A percentile compares a stretch with the other conserved stretches of the same genome.
Conservation (phyloP, 768 basidiomycete genomes). For the Tylopilus subfusipes region DNA sequence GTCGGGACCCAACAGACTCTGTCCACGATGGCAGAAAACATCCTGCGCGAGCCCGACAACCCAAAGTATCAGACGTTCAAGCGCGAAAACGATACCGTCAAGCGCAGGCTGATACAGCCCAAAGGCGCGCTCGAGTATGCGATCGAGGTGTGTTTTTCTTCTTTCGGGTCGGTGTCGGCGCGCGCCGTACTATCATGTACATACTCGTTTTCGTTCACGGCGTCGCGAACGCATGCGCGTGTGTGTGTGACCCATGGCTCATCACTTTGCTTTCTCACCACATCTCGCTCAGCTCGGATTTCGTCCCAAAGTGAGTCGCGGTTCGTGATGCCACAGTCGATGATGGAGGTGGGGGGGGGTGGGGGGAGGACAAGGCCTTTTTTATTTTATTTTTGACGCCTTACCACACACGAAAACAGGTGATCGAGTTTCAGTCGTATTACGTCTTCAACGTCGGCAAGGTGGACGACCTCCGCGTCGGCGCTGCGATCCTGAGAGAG, state of each 20-base stretch:
- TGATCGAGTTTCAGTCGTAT: conserved; percentile 67
- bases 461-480: conserved; percentile 56
- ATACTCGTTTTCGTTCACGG: no score
- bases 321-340: no score
- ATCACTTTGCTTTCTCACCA: background rate
- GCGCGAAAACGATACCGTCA: conserved; percentile 65
- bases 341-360: no score
- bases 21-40: conserved; percentile 65
- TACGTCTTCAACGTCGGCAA: conserved; percentile 58
- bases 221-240: background rate
- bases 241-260: background rate
- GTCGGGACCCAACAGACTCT: conserved; percentile 41
- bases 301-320: conserved; percentile 51
- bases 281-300: conserved; percentile 61
- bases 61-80: conserved; percentile 73
- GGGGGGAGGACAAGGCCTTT: no score
- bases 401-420: conserved; percentile 42
- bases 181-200: no score
- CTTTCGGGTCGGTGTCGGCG: no score
- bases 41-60: conserved; percentile 70
- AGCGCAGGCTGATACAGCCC: conserved; percentile 62
- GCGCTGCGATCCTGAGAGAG: conserved; percentile 64
- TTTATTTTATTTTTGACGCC: no score
- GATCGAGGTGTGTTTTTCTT: conserved; percentile 47
- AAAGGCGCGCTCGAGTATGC: conserved; percentile 78